Evolutionary conservation across 129 eudicot species (phyloP).

Genomic region (Chrysanthemum lavandulifolium): DNA sequence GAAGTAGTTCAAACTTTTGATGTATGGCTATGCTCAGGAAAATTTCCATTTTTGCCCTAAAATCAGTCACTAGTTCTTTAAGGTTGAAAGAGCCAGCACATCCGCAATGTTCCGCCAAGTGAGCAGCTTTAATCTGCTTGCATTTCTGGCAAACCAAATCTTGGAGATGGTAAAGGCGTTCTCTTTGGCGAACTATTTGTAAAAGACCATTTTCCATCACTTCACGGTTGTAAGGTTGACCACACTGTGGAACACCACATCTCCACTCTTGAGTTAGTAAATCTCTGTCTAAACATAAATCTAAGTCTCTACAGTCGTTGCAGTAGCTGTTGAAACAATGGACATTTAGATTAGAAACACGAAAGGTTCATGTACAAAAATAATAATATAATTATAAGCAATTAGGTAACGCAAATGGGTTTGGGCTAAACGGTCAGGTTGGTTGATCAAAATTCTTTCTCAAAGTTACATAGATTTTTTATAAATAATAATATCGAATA

Average conservation of each 20-base stretch:
- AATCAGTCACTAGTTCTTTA: constrained; percentile 57
- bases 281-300: constrained; percentile 65
- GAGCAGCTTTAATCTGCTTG: constrained; percentile 83
- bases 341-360: background rate
- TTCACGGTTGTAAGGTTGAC: constrained; percentile 88
- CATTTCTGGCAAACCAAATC: constrained; percentile 90
- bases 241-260: constrained; percentile 82
- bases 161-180: constrained; percentile 90
- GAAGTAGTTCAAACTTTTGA: constrained; percentile 76
- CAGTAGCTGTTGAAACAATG: constrained; percentile 63
- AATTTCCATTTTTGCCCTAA: constrained; percentile 70
- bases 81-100: constrained; percentile 87
- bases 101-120: constrained; percentile 74
- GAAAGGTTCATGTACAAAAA: background rate
- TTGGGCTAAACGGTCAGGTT: too few relatives aligned
- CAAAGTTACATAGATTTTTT: too few relatives aligned
- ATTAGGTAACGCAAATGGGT: too few relatives aligned
- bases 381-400: background rate
- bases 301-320: constrained; percentile 92
- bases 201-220: constrained; percentile 86
- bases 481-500: too few relatives aligned
- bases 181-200: constrained; percentile 85
- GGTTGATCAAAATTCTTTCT: too few relatives aligned
- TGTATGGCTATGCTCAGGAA: constrained; percentile 59
- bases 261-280: constrained; percentile 82